These are phyloP conservation scores for Chlorella sp. DNA, from an alignment of 139 green algal species.

Conservation along the genomic window DNA sequence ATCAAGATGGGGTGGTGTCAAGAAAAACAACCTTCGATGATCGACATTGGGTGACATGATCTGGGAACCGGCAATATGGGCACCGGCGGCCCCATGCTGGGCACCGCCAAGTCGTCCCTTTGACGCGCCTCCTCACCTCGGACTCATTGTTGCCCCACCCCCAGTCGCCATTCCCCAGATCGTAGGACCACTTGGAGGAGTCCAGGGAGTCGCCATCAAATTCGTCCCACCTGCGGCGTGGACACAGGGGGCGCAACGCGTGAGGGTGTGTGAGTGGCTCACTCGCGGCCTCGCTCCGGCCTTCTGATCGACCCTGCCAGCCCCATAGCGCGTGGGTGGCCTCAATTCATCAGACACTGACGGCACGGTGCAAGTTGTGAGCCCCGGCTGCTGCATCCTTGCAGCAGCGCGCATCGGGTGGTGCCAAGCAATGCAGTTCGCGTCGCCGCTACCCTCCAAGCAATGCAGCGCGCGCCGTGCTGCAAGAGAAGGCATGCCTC, in stretches of 20 bases:
- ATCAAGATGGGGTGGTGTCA: too few species aligned
- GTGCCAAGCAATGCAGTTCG: background rate
- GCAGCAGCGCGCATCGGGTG: background rate
- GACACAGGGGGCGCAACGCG: background rate
- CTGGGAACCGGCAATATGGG: too few species aligned
- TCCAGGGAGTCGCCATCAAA: constrained; percentile 39
- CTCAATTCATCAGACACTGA: background rate
- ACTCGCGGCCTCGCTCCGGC: too few species aligned
- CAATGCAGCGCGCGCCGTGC: too few species aligned
- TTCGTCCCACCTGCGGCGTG: constrained; percentile 35
- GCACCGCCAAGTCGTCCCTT: background rate
- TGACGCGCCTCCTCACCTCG: background rate
- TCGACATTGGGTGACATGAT: too few species aligned
- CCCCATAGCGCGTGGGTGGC: too few species aligned
- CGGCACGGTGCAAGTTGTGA: background rate
- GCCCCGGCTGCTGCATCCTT: too few species aligned
- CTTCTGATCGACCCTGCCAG: too few species aligned
- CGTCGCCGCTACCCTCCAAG: too few species aligned
- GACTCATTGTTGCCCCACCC: constrained; percentile 54
- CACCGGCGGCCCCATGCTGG: too few species aligned
- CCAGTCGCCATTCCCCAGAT: constrained; percentile 41
- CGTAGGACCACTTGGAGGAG: constrained; percentile 28
- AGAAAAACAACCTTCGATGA: too few species aligned
- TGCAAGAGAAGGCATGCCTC: too few species aligned
- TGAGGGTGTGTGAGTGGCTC: background rate